A percentile compares a stretch with the other conserved stretches of the same genome.
Conservation (phyloP, 495 filamentous ascomycete species). For the Aspergillus bertholletiae region DNA sequence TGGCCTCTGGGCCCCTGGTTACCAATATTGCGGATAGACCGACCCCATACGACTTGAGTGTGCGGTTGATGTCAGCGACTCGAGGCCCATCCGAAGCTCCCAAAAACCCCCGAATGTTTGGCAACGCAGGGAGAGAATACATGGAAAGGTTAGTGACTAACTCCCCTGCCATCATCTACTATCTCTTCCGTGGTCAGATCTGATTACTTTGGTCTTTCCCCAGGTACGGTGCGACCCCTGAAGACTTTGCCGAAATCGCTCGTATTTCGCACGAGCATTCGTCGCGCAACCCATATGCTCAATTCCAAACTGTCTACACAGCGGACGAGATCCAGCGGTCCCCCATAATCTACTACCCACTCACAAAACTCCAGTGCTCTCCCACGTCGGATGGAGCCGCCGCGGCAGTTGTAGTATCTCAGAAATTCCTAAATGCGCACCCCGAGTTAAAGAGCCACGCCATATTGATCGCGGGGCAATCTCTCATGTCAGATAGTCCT, state of each 20-base stretch:
- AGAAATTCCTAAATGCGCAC: slow-evolving; percentile 78
- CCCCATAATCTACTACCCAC: slow-evolving; percentile 74
- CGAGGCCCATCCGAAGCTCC: slow-evolving; percentile 79
- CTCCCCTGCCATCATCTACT: not conserved
- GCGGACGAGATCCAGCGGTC: slow-evolving; percentile 77
- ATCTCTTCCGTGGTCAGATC: not conserved
- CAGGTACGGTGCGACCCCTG: slow-evolving; percentile 73
- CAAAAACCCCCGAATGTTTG: slow-evolving; percentile 88
- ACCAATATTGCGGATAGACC: slow-evolving; percentile 78
- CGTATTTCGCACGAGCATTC: slow-evolving; percentile 91
- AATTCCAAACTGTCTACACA: slow-evolving; percentile 90
- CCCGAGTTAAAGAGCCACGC: slow-evolving; percentile 79
- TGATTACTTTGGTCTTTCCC: slow-evolving; percentile 15
- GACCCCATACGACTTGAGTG: slow-evolving; percentile 68
- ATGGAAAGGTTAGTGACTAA: slow-evolving; percentile 89
- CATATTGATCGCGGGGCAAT: slow-evolving; percentile 83
- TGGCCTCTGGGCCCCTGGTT: slow-evolving; percentile 81
- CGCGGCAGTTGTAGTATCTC: slow-evolving; percentile 84
- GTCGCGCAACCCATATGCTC: slow-evolving; percentile 90
- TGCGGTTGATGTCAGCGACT: slow-evolving; percentile 76
- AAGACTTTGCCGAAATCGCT: slow-evolving; percentile 95
- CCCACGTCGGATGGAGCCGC: slow-evolving; percentile 92
- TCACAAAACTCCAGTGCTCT: slow-evolving; percentile 77
- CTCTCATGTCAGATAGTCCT: slow-evolving; percentile 76
- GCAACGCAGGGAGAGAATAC: slow-evolving; percentile 91